Conservation (phyloP, 1,284 basidiomycete genomes). For the Phylloboletellus chloephorus region DNA sequence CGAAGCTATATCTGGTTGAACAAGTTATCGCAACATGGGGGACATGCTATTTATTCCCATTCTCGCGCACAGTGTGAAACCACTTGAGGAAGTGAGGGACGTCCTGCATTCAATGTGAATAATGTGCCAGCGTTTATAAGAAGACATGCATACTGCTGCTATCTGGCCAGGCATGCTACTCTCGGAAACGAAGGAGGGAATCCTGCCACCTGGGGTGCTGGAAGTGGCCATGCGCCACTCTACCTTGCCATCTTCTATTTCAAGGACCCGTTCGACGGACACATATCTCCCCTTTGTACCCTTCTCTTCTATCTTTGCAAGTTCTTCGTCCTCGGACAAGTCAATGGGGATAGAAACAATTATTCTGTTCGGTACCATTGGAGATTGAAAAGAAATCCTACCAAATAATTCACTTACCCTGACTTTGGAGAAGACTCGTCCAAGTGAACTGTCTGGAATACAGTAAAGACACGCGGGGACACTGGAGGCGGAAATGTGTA, state of each 20-base stretch:
- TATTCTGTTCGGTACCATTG: conserved; percentile 36
- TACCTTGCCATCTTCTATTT: conserved; percentile 57
- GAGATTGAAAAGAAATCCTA: background rate
- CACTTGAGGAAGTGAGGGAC: conserved; percentile 59
- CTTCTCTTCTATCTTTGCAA: conserved; percentile 57
- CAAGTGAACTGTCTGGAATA: conserved; percentile 57
- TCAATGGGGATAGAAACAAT: conserved; percentile 73
- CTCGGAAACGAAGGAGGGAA: conserved; percentile 60
- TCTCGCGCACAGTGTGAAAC: conserved; percentile 33
- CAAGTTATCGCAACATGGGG: background rate
- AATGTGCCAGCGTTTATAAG: background rate
- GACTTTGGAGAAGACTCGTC: conserved; percentile 44
- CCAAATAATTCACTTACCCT: conserved; percentile 41
- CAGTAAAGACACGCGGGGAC: conserved; percentile 70
- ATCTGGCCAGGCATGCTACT: conserved; percentile 56
- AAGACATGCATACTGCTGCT: conserved; percentile 42
- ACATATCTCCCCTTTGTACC: conserved; percentile 67
- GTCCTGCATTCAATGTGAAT: conserved; percentile 40
- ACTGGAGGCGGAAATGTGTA: conserved; percentile 68
- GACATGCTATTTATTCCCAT: conserved; percentile 29
- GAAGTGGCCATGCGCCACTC: conserved; percentile 80
- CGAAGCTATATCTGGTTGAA: background rate
- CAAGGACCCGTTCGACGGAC: conserved; percentile 59
- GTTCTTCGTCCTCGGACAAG: conserved; percentile 49
- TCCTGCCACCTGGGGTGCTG: conserved; percentile 63